These are phyloP conservation scores for Ustilago trichophora DNA, from an alignment of 1,284 basidiomycete genomes.

Conservation along the genomic window DNA sequence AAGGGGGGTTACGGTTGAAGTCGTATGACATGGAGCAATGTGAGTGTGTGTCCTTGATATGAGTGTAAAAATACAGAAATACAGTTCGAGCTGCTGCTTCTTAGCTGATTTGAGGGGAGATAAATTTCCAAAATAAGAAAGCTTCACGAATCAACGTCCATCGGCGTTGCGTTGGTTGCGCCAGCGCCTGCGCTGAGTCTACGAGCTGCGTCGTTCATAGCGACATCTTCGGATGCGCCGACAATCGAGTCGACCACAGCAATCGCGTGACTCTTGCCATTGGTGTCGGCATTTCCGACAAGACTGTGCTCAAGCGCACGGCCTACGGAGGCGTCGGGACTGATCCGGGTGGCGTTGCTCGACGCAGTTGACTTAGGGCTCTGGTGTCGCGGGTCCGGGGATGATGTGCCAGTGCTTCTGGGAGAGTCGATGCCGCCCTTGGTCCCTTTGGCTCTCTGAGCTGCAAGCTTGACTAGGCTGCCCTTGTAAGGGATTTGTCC, in stretches of 20 bases:
- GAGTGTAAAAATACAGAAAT: conserved; percentile 23
- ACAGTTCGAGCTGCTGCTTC: not conserved
- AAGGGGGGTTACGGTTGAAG: too few relatives aligned
- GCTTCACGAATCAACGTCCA: conserved; percentile 22
- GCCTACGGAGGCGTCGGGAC: not conserved
- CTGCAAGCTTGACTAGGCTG: conserved; percentile 43
- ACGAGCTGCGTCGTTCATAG: conserved; percentile 1
- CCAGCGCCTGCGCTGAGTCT: not conserved
- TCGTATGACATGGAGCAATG: conserved; percentile 19
- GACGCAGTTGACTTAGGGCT: conserved; percentile 20
- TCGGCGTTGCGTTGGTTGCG: conserved; percentile 5
- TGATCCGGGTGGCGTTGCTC: not conserved
- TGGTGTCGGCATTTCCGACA: not conserved
- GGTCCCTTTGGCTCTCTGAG: conserved; percentile 40
- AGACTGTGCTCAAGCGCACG: not conserved
- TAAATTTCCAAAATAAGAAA: not conserved
- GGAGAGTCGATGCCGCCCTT: conserved; percentile 23
- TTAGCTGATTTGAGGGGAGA: not conserved
- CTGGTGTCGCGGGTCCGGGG: conserved; percentile 27
- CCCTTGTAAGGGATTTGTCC: conserved; percentile 49
- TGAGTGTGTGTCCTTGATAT: conserved; percentile 6
- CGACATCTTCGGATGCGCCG: conserved; percentile 2
- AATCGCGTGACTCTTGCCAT: conserved; percentile 2
- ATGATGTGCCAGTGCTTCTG: conserved; percentile 19
- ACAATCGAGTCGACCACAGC: not conserved